Conservation (phyloP, 169 alveolate genomes). For the Plasmodium coatneyi region DNA sequence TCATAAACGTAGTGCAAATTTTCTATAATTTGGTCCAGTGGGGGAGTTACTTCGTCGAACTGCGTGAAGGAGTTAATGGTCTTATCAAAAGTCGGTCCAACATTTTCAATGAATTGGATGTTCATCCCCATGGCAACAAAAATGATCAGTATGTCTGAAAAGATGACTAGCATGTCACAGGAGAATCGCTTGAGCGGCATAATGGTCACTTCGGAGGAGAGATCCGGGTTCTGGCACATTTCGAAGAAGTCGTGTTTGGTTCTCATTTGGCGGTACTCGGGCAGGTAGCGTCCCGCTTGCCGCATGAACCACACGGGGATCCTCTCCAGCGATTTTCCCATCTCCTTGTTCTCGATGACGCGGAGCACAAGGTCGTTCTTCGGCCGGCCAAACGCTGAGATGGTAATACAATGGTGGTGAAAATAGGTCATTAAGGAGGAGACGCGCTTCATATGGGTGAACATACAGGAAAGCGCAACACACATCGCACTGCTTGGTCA, state of each 20-base stretch:
- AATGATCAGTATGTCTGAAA: slow-evolving; percentile 88
- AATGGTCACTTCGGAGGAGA: slow-evolving; percentile 88
- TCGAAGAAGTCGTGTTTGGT: slow-evolving; percentile 80
- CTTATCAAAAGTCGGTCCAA: slow-evolving; percentile 79
- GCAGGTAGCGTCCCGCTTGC: slow-evolving; percentile 90
- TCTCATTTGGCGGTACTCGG: slow-evolving; percentile 83
- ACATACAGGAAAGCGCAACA: neutral
- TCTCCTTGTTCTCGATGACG: slow-evolving; percentile 50
- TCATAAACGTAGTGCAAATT: slow-evolving; percentile 84
- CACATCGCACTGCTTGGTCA: neutral
- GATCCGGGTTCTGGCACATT: slow-evolving; percentile 86
- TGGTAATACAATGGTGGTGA: neutral
- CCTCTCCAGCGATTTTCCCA: slow-evolving; percentile 69
- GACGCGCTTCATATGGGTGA: neutral
- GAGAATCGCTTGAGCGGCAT: slow-evolving; percentile 86
- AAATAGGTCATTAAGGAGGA: neutral
- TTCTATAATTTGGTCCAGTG: slow-evolving; percentile 75
- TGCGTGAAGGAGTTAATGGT: slow-evolving; percentile 17
- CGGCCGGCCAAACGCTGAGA: slow-evolving; percentile 37
- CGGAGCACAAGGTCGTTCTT: slow-evolving; percentile 22
- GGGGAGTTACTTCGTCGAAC: slow-evolving; percentile 45
- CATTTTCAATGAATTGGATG: slow-evolving; percentile 20
- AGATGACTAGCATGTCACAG: slow-evolving; percentile 84
- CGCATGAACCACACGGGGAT: slow-evolving; percentile 91
- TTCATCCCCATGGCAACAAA: slow-evolving; percentile 79